Evolutionary conservation across 2,329 filamentous ascomycete species (phyloP).

Genomic region (Apiospora hydei): DNA sequence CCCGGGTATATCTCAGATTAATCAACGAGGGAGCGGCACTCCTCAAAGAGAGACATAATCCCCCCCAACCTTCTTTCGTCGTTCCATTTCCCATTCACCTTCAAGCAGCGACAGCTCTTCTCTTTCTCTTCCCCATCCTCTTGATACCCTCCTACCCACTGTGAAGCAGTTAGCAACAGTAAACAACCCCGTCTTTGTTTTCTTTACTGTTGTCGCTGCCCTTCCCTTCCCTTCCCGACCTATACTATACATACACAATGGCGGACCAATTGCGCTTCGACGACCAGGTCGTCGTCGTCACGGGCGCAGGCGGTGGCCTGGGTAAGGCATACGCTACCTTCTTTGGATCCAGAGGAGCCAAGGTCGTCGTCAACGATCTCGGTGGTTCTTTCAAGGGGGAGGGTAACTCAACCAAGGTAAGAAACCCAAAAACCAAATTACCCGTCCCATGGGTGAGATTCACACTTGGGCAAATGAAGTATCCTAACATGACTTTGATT

Average conservation of each 20-base stretch:
- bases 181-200: slow-evolving; percentile 8
- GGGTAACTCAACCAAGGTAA: slow-evolving; percentile 84
- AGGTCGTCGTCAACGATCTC: slow-evolving; percentile 95
- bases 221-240: neutral
- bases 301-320: slow-evolving; percentile 82
- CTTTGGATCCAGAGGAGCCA: slow-evolving; percentile 90
- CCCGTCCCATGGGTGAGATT: neutral
- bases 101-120: neutral
- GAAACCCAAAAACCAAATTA: slow-evolving; percentile 33
- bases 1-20: slow-evolving; percentile 23
- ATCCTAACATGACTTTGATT: slow-evolving; percentile 35
- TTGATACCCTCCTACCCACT: slow-evolving; percentile 23
- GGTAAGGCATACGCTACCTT: slow-evolving; percentile 86
- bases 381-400: slow-evolving; percentile 94
- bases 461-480: neutral
- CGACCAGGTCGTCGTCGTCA: slow-evolving; percentile 88
- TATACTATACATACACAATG: slow-evolving; percentile 32
- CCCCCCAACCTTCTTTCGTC: slow-evolving; percentile 21
- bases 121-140: slow-evolving; percentile 16
- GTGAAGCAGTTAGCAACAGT: neutral
- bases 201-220: neutral
- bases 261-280: slow-evolving; percentile 71
- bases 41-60: neutral
- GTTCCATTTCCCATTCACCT: slow-evolving; percentile 24
- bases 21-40: neutral